Evolutionary conservation across 2,329 filamentous ascomycete species (phyloP).

Genomic region (Calonectria pseudoturangicola): DNA sequence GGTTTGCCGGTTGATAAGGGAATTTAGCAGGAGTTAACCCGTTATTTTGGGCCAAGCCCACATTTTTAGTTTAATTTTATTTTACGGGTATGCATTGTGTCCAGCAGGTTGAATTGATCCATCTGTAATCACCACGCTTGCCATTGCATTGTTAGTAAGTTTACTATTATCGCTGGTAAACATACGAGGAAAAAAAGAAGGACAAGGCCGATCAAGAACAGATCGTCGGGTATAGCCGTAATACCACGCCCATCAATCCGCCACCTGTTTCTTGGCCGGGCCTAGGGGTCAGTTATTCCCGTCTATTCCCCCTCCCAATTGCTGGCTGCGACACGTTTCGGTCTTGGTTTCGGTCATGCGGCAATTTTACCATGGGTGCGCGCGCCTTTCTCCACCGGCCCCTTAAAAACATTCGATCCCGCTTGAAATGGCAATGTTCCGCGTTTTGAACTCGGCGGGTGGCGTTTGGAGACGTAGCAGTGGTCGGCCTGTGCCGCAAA

Average conservation of each 20-base stretch:
- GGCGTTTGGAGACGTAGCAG: slow-evolving; percentile 20
- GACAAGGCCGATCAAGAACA: neutral
- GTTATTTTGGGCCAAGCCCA: neutral
- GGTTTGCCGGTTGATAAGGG: neutral
- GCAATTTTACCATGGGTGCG: neutral
- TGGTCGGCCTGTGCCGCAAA: slow-evolving; percentile 18
- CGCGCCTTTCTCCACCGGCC: slow-evolving; percentile 1
- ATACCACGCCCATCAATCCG: slow-evolving; percentile 16
- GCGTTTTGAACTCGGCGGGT: neutral
- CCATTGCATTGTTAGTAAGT: too few species aligned
- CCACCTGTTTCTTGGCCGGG: slow-evolving; percentile 5
- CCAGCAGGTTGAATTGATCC: neutral
- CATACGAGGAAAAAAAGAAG: neutral
- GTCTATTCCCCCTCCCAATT: slow-evolving; percentile 20
- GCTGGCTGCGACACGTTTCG: slow-evolving; percentile 5
- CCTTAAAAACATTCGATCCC: slow-evolving; percentile 34
- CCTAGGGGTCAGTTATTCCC: slow-evolving; percentile 13
- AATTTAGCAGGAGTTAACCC: neutral
- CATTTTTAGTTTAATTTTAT: neutral
- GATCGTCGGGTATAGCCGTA: slow-evolving; percentile 5
- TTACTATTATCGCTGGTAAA: neutral
- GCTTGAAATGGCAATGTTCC: slow-evolving; percentile 1
- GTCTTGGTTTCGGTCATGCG: slow-evolving; percentile 23
- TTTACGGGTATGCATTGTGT: neutral
- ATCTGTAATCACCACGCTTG: neutral